Evolutionary conservation across 2,329 filamentous ascomycete genomes (phyloP).

Genomic region (Macrophomina pseudophaseolina): DNA sequence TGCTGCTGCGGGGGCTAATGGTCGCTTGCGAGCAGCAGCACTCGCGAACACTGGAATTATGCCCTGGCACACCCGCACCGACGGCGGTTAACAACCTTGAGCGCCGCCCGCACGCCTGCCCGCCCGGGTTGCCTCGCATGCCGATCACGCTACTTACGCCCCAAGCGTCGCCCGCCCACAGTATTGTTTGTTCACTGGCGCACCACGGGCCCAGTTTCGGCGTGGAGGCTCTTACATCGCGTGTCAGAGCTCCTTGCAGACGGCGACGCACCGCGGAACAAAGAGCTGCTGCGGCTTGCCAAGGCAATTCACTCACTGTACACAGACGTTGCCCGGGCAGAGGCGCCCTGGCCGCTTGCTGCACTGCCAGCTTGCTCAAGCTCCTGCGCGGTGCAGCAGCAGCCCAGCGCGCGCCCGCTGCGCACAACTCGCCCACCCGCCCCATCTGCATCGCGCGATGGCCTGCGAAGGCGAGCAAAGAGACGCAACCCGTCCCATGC

Average conservation of each 20-base stretch:
- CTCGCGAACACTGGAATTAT: conserved; percentile 28
- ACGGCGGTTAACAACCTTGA: conserved; percentile 24
- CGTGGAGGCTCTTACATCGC: conserved; percentile 24
- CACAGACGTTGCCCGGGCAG: conserved; percentile 27
- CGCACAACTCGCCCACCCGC: conserved; percentile 5
- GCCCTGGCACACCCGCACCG: conserved; percentile 21
- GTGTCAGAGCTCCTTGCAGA: conserved; percentile 26
- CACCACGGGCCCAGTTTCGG: conserved; percentile 17
- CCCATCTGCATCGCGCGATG: neutral
- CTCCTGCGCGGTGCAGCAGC: conserved; percentile 13
- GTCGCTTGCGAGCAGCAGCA: conserved; percentile 29
- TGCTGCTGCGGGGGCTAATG: conserved; percentile 35
- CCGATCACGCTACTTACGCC: conserved; percentile 27
- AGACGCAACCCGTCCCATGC: conserved; percentile 19
- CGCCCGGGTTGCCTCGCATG: conserved; percentile 24
- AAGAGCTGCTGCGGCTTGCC: conserved; percentile 24
- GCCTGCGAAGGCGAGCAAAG: neutral
- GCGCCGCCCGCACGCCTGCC: conserved; percentile 17
- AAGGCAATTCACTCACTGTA: conserved; percentile 12
- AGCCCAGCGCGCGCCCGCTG: conserved; percentile 2
- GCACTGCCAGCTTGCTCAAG: conserved; percentile 4
- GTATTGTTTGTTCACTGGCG: conserved; percentile 24
- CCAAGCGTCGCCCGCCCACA: conserved; percentile 10
- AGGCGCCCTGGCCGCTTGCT: conserved; percentile 17
- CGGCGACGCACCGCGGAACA: conserved; percentile 26